A percentile compares a stretch with the other conserved stretches of the same genome.
Conservation (phyloP, 2,329 filamentous ascomycete species). For the Ascochyta fabae region DNA sequence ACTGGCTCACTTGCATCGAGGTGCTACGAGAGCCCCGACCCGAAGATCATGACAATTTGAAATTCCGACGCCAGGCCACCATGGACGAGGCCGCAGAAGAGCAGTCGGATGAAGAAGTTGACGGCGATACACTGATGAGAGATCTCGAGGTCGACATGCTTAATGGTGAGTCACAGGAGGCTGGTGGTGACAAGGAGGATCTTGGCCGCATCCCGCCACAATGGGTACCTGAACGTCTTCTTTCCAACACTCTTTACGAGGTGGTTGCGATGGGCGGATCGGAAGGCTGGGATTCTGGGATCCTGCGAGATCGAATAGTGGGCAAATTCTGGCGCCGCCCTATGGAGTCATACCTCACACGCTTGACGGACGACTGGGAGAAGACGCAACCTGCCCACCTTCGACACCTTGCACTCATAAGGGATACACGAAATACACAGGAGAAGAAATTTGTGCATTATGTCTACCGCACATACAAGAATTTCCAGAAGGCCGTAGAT, state of each 20-base stretch:
- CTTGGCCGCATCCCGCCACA: slow-evolving; percentile 52
- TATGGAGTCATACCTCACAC: slow-evolving; percentile 59
- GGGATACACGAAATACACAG: slow-evolving; percentile 58
- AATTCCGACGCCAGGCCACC: slow-evolving; percentile 32
- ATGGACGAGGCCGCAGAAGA: slow-evolving; percentile 25
- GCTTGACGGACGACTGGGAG: slow-evolving; percentile 63
- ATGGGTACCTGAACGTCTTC: slow-evolving; percentile 62
- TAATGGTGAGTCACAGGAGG: slow-evolving; percentile 26
- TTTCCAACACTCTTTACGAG: slow-evolving; percentile 61
- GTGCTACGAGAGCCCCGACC: slow-evolving; percentile 48
- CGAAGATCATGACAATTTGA: slow-evolving; percentile 44
- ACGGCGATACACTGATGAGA: slow-evolving; percentile 39
- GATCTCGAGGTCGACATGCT: slow-evolving; percentile 43
- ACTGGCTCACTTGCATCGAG: slow-evolving; percentile 49
- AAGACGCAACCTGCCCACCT: slow-evolving; percentile 64
- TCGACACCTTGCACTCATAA: slow-evolving; percentile 62
- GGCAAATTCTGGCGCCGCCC: slow-evolving; percentile 62
- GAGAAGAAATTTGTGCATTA: slow-evolving; percentile 57
- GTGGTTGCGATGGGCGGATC: slow-evolving; percentile 55
- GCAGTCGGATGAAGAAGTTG: slow-evolving; percentile 38
- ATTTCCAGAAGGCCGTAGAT: slow-evolving; percentile 62
- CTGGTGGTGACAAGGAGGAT: slow-evolving; percentile 28
- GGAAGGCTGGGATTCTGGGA: slow-evolving; percentile 57
- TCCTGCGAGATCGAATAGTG: slow-evolving; percentile 48
- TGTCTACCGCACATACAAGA: slow-evolving; percentile 60